Evolutionary conservation across 192 early-diverging fungal species (phyloP).

Genomic region (Backusella circina): DNA sequence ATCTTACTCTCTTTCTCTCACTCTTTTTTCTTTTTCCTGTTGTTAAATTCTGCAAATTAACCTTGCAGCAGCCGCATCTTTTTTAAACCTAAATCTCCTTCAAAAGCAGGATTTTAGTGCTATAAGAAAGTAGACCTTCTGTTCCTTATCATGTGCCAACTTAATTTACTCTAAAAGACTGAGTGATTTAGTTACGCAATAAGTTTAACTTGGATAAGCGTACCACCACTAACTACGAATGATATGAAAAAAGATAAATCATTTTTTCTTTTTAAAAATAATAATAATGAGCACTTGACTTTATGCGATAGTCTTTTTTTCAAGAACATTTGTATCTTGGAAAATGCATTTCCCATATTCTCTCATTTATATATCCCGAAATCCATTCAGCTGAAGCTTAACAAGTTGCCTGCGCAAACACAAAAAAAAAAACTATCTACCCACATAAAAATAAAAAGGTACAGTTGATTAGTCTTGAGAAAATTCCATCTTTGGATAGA

Average conservation of each 20-base stretch:
- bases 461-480: slow-evolving; percentile 61
- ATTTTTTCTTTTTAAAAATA: not conserved
- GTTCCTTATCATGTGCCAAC: slow-evolving; percentile 55
- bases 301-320: not conserved
- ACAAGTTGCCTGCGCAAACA: too few relatives aligned
- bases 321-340: not conserved
- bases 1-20: not conserved
- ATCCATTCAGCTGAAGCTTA: slow-evolving; percentile 60
- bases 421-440: too few relatives aligned
- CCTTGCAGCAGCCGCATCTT: slow-evolving; percentile 58
- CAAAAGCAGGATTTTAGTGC: slow-evolving; percentile 84
- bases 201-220: slow-evolving; percentile 15
- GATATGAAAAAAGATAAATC: not conserved
- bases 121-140: slow-evolving; percentile 74
- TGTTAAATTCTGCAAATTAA: slow-evolving; percentile 13
- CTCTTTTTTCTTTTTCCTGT: not conserved
- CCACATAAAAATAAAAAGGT: slow-evolving; percentile 56
- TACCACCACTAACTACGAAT: slow-evolving; percentile 12
- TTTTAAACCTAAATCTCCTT: slow-evolving; percentile 71
- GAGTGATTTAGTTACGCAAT: slow-evolving; percentile 21
- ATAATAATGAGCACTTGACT: not conserved
- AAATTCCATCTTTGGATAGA: slow-evolving; percentile 90
- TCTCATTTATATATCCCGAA: slow-evolving; percentile 56
- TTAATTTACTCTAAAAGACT: slow-evolving; percentile 71
- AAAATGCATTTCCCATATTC: slow-evolving; percentile 42